Conservation (phyloP, 306 rosid species). For the Pyrus betulifolia region DNA sequence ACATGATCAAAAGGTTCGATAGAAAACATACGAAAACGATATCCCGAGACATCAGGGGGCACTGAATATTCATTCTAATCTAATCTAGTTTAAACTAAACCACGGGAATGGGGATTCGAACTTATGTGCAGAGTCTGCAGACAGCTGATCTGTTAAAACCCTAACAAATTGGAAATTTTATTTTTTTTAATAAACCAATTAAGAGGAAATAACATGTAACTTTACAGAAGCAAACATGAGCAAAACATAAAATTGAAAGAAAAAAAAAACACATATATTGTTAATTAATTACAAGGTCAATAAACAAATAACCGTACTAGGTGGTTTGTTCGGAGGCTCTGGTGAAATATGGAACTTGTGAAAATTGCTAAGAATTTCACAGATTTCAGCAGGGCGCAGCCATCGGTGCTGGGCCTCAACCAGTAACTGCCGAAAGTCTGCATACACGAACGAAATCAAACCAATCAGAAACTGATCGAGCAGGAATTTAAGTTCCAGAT, state of each 20-base stretch:
- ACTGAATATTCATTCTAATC: not conserved
- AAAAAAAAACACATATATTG: not conserved
- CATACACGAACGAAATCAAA: slow-evolving; percentile 12
- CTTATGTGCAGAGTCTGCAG: not conserved
- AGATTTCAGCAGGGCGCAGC: slow-evolving; percentile 93
- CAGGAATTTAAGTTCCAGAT: not conserved
- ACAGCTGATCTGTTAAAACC: not conserved
- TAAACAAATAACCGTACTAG: slow-evolving; percentile 47
- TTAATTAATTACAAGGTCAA: not conserved
- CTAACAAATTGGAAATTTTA: not conserved
- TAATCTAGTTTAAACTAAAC: not conserved
- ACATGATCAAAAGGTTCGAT: not conserved
- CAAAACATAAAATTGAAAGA: not conserved
- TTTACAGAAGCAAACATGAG: not conserved
- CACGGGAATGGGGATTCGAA: too few relatives aligned
- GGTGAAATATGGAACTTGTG: slow-evolving; percentile 55
- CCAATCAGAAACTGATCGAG: slow-evolving; percentile 1
- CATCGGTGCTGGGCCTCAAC: slow-evolving; percentile 79
- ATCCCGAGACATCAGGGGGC: not conserved
- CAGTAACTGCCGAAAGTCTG: slow-evolving; percentile 68
- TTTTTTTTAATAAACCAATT: not conserved
- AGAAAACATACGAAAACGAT: not conserved
- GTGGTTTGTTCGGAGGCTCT: slow-evolving; percentile 83
- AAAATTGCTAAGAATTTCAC: slow-evolving; percentile 83
- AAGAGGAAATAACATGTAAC: not conserved